phyloP scores from a whole-genome alignment of 2,329 filamentous ascomycete species.

The Aquanectria penicillioides region DNA sequence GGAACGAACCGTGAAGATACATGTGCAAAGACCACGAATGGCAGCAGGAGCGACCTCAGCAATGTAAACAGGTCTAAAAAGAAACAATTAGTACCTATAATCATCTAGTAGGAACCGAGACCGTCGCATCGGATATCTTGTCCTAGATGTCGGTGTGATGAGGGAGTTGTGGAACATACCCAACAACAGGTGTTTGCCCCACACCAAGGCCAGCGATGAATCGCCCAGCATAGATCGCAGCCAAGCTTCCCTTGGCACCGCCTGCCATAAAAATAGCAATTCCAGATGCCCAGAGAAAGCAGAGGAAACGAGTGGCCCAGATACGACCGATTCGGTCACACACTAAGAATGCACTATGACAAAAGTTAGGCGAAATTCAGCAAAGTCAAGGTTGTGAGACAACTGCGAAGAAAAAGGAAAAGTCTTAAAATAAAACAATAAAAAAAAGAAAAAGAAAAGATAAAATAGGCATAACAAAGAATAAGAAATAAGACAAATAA shows the following conservation, averaged over 20 bases:
- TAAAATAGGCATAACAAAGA: no score
- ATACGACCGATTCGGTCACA: constrained; percentile 71
- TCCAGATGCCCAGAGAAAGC: constrained; percentile 65
- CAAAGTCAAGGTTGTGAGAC: no score
- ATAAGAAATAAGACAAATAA: no score
- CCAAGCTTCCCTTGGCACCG: constrained; percentile 61
- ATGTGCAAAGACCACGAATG: constrained; percentile 78
- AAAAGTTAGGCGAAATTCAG: background rate
- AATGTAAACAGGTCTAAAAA: constrained; percentile 75
- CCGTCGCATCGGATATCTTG: no score
- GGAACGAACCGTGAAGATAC: constrained; percentile 50
- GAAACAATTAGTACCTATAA: no score
- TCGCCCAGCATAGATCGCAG: constrained; percentile 70
- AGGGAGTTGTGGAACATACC: constrained; percentile 41
- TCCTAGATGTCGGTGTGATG: no score
- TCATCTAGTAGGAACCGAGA: no score
- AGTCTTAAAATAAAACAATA: no score
- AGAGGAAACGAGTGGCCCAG: constrained; percentile 69
- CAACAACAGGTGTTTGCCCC: constrained; percentile 73
- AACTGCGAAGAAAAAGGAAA: no score
- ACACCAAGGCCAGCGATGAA: constrained; percentile 75
- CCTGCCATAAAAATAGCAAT: constrained; percentile 68
- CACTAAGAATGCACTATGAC: constrained; percentile 63
- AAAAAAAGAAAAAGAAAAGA: no score
- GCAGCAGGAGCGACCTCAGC: constrained; percentile 77